Evolutionary conservation across 2,329 filamentous ascomycete genomes (phyloP), one percentile per base, ranked within the genome.

Genomic region (Berkeleyomyces rouxiae): DNA sequence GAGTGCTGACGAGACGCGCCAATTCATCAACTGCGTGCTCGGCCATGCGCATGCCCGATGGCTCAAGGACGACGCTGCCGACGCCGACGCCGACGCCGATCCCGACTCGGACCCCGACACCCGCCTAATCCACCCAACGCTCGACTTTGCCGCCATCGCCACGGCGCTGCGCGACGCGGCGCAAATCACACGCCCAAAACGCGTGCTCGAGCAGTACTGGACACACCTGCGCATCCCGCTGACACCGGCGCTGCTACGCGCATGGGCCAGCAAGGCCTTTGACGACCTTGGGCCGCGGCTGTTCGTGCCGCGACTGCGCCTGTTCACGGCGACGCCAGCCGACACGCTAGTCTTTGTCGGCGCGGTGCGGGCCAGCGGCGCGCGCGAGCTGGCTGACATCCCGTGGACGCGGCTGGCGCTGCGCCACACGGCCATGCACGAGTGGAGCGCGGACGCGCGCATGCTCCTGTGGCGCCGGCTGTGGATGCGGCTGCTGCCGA

Each of bases 381-480:
- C 63, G 3, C 47, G 13, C 16, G 46, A 60, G 11, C 60, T 58
- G 23, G 51, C 57, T 9, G 36, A 33, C 10, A 64, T 64, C 31
- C 63, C 59, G 7, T 64, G 63, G 63, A 23, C 31, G 9, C 47
- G 33, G 7, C 40, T 64, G 7, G 16, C n/a, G 11, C 47, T 64
- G n/a, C 40, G 44, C 6, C 49, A 59, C 43, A 57, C 59, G 4
- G 37, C 39, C 23, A 49, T 64, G 13, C 60, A 61, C 4, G 23
- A 36, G 31, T 64, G 59, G 51, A 11, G 57, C 4, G 60, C 61
- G 16, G 44, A 59, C 13, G 40, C 63, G 11, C 60, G 63, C 16
- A 64, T 64, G 63, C 42, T 64, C 4, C 40, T 64, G 40, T 62
- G 57, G 44, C 47, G 59, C 37, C 60, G 63, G 5, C 58, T 62